phyloP scores from a whole-genome alignment of 805 yeast genomes.

The Kuraishia capsulata region DNA sequence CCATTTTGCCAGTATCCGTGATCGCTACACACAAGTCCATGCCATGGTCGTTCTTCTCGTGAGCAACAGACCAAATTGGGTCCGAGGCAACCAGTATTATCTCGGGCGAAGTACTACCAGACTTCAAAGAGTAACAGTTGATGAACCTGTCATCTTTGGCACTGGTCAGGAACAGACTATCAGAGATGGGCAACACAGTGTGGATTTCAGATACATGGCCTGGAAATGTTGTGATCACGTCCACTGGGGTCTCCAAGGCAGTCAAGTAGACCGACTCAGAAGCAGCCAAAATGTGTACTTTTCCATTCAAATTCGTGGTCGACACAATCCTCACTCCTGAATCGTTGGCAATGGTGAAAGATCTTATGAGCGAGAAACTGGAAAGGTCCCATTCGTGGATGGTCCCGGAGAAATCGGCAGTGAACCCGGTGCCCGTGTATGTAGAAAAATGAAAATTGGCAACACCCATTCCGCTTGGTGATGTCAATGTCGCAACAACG shows the following conservation, averaged over 20 bases:
- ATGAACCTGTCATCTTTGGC: constrained; percentile 79
- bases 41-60: constrained; percentile 22
- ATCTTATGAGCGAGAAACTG: constrained; percentile 29
- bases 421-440: constrained; percentile 40
- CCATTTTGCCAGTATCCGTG: constrained; percentile 70
- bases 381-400: constrained; percentile 55
- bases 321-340: constrained; percentile 12
- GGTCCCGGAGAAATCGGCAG: constrained; percentile 48
- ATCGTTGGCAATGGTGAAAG: constrained; percentile 28
- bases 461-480: constrained; percentile 36
- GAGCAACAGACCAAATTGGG: constrained; percentile 38
- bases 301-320: constrained; percentile 12
- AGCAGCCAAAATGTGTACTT: constrained; percentile 46
- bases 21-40: constrained; percentile 38
- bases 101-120: constrained; percentile 24
- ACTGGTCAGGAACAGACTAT: constrained; percentile 50
- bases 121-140: constrained; percentile 49
- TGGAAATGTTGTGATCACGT: constrained; percentile 47
- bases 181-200: constrained; percentile 30
- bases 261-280: constrained; percentile 58
- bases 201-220: constrained; percentile 70
- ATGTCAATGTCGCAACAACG: constrained; percentile 40
- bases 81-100: constrained; percentile 65
- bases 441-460: constrained; percentile 37
- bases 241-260: constrained; percentile 25